A percentile compares a stretch with the other conserved stretches of the same genome.
Evolutionary conservation across 768 basidiomycete genomes (phyloP).

Genomic region (Lactarius deliciosus): DNA sequence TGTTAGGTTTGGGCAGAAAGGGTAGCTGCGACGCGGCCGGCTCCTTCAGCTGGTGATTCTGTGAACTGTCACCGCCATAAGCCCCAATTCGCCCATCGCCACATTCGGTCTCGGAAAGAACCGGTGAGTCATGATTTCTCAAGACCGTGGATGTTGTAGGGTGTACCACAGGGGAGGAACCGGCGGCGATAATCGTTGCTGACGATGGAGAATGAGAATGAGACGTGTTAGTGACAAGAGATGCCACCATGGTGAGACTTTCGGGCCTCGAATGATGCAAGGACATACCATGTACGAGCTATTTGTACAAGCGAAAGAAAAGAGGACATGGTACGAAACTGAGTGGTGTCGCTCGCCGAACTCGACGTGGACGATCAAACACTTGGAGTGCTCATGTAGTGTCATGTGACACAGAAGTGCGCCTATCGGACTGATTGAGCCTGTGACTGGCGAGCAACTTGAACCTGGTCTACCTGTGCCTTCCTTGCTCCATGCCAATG

Average conservation of each 20-base stretch:
- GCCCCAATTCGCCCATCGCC: background rate
- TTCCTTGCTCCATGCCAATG: too few relatives aligned
- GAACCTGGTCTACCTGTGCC: too few relatives aligned
- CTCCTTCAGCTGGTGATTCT: background rate
- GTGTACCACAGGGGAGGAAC: background rate
- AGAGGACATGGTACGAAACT: background rate
- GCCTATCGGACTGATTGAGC: too few relatives aligned
- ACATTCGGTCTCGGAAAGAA: background rate
- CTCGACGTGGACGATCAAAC: background rate
- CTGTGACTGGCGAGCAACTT: too few relatives aligned
- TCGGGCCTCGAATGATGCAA: background rate
- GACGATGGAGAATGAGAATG: background rate
- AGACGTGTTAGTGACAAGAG: background rate
- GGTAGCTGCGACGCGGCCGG: background rate
- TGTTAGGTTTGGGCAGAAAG: conserved; percentile 15
- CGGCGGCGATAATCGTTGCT: too few relatives aligned
- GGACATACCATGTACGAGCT: background rate
- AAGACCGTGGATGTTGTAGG: background rate
- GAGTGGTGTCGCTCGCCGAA: too few relatives aligned
- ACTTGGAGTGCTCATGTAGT: too few relatives aligned
- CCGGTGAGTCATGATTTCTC: background rate
- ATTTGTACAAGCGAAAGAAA: conserved; percentile 3
- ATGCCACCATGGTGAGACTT: background rate
- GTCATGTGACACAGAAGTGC: too few relatives aligned
- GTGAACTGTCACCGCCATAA: too few relatives aligned